Percentiles rank a stretch among this genome's conserved stretches.
phyloP scores from a whole-genome alignment of 2,329 filamentous ascomycete species.

The Verticillium tricorpus region DNA sequence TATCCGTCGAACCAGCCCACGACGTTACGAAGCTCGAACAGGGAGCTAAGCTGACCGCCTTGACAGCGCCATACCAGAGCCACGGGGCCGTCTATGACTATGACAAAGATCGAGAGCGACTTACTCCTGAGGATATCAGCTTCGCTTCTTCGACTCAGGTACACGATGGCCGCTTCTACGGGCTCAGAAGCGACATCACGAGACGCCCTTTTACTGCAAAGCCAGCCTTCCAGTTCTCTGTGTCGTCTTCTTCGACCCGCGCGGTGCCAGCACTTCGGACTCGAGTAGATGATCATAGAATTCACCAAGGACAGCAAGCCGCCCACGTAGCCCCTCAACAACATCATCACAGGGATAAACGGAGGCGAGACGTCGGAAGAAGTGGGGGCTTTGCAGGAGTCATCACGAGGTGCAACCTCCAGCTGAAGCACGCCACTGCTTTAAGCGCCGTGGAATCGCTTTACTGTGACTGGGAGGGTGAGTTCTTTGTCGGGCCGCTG shows the following conservation, averaged over 20 bases:
- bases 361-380: neutral
- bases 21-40: neutral
- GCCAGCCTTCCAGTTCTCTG: neutral
- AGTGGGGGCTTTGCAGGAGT: neutral
- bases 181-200: constrained; percentile 10
- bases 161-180: constrained; percentile 3
- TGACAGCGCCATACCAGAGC: neutral
- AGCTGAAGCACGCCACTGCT: neutral
- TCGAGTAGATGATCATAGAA: constrained; percentile 13
- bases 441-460: constrained; percentile 6
- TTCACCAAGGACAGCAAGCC: neutral
- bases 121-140: no score
- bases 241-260: constrained; percentile 9
- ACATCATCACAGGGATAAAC: neutral
- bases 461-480: constrained; percentile 4
- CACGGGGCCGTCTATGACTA: no score
- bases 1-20: neutral
- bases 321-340: neutral
- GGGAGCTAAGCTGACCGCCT: neutral
- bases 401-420: neutral
- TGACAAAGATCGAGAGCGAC: no score
- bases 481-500: constrained; percentile 3
- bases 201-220: constrained; percentile 6
- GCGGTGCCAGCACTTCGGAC: constrained; percentile 4
- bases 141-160: constrained; percentile 3